Conservation (phyloP, 345 rosid genomes). For the Microthlaspi erraticum region DNA sequence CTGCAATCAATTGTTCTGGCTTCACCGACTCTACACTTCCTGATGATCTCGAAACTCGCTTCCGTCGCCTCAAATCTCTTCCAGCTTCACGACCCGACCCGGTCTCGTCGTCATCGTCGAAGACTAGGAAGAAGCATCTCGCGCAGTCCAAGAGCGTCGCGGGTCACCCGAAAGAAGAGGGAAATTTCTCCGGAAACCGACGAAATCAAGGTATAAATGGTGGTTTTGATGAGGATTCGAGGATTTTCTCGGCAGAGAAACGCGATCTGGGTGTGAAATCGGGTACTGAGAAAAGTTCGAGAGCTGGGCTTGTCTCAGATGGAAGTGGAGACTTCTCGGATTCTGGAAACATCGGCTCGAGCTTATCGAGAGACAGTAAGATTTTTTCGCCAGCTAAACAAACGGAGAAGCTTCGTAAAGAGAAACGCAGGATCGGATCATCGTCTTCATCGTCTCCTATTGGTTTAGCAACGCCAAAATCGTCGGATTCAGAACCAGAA, state of each 20-base stretch:
- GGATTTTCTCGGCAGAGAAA: not conserved
- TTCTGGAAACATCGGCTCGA: conserved; percentile 26
- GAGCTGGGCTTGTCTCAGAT: conserved; percentile 21
- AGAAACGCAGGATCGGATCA: conserved; percentile 38
- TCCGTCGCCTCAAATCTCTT: conserved; percentile 74
- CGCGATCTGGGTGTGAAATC: conserved; percentile 34
- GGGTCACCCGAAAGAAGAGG: conserved; percentile 12
- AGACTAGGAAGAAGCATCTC: conserved; percentile 5
- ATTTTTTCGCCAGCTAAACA: conserved; percentile 33
- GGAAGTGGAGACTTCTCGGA: conserved; percentile 42
- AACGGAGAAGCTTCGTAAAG: conserved; percentile 35
- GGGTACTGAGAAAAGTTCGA: conserved; percentile 18
- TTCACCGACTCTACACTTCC: conserved; percentile 65
- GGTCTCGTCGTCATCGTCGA: conserved; percentile 9
- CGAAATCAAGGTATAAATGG: conserved; percentile 34
- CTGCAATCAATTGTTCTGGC: conserved; percentile 72
- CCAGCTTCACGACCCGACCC: conserved; percentile 49
- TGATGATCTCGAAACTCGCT: conserved; percentile 72
- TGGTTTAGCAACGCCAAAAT: conserved; percentile 30
- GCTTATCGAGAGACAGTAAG: conserved; percentile 20
- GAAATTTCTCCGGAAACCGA: conserved; percentile 28
- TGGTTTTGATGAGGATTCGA: conserved; percentile 35
- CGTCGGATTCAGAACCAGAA: conserved; percentile 24
- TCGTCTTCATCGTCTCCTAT: conserved; percentile 38
- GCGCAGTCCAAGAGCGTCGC: conserved; percentile 38